phyloP scores from a whole-genome alignment of 345 rosid species.

The Populus davidiana region DNA sequence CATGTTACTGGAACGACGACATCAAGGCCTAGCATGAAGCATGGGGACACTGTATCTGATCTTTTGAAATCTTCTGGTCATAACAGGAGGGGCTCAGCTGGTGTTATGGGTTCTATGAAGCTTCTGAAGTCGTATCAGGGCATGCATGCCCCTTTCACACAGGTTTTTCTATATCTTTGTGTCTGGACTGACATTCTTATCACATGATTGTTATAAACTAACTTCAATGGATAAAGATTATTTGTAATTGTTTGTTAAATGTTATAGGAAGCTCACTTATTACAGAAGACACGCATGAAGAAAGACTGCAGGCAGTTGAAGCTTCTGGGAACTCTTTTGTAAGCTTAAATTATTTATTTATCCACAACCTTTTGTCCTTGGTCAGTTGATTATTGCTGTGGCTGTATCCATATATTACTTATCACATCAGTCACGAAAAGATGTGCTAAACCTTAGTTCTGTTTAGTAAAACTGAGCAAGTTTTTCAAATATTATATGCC shows the following conservation, averaged over 20 bases:
- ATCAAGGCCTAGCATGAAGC: slow-evolving; percentile 26
- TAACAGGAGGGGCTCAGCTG: slow-evolving; percentile 82
- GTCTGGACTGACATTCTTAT: slow-evolving; percentile 4
- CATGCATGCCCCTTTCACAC: slow-evolving; percentile 96
- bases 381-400: not conserved
- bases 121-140: slow-evolving; percentile 73
- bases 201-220: not conserved
- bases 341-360: slow-evolving; percentile 36
- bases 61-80: slow-evolving; percentile 37
- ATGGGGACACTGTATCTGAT: slow-evolving; percentile 30
- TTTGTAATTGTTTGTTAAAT: slow-evolving; percentile 10
- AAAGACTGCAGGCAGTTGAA: slow-evolving; percentile 84
- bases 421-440: not conserved
- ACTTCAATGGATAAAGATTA: not conserved
- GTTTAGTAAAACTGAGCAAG: not conserved
- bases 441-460: not conserved
- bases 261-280: slow-evolving; percentile 76
- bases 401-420: not conserved
- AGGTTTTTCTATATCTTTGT: slow-evolving; percentile 41
- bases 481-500: not conserved
- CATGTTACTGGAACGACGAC: slow-evolving; percentile 18
- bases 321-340: slow-evolving; percentile 80
- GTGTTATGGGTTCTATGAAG: slow-evolving; percentile 74
- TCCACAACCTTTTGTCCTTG: not conserved
- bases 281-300: slow-evolving; percentile 99